These are phyloP conservation scores for Fusarium napiforme DNA, from an alignment of 2,329 filamentous ascomycete species.

Conservation along the genomic window DNA sequence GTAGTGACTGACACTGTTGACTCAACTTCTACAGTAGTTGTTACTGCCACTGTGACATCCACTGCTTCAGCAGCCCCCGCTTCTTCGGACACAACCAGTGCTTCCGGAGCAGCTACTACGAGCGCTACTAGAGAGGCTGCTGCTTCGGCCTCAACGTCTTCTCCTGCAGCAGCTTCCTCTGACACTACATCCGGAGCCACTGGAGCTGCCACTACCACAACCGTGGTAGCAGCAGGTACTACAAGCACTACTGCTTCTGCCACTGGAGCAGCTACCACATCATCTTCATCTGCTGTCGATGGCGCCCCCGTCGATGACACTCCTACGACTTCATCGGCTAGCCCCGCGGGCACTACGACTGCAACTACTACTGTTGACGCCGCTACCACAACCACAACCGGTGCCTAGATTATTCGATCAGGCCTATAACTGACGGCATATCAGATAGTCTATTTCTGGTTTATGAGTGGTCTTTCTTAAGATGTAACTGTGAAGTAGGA, in stretches of 20 bases:
- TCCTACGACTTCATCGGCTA: not conserved
- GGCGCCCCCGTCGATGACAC: not conserved
- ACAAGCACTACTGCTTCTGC: not conserved
- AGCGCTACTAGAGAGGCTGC: no score
- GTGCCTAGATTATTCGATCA: not conserved
- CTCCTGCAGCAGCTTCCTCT: not conserved
- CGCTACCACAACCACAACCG: not conserved
- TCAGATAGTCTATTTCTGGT: not conserved
- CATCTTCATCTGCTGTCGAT: not conserved
- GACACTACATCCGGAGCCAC: not conserved
- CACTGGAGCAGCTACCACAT: not conserved
- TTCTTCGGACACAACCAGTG: not conserved
- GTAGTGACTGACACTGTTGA: not conserved
- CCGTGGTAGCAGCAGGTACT: no score
- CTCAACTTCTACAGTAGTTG: not conserved
- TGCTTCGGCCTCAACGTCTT: no score
- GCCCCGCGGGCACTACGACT: not conserved
- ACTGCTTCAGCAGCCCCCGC: not conserved
- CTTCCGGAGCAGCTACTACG: not conserved
- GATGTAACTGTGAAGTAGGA: not conserved
- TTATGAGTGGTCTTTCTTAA: not conserved
- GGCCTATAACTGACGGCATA: not conserved
- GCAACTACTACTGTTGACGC: not conserved
- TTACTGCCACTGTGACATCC: slow-evolving; percentile 1
- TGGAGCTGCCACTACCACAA: not conserved